Percentiles rank a stretch among this genome's conserved stretches.
These are phyloP conservation scores for Volvox africanus DNA, from an alignment of 139 green algal genomes.

Conservation along the genomic window DNA sequence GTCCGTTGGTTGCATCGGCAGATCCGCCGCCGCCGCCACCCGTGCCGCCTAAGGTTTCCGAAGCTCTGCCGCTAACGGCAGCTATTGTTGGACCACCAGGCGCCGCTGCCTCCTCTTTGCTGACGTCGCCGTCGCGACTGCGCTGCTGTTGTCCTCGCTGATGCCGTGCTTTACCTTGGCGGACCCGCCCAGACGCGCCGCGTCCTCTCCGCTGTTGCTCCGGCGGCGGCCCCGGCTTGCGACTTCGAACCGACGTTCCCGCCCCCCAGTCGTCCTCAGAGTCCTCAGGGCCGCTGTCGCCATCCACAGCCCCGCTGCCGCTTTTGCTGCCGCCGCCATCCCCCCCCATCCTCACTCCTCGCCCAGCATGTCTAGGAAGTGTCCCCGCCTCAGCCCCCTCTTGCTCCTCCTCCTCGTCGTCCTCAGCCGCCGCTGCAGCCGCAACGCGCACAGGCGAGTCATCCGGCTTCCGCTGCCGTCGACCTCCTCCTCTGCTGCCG, in stretches of 20 bases:
- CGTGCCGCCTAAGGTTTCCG: neutral
- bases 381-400: slow-evolving; percentile 9
- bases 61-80: neutral
- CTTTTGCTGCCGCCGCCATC: neutral
- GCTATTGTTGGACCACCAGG: neutral
- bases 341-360: neutral
- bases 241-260: neutral
- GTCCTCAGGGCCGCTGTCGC: neutral
- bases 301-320: neutral
- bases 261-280: neutral
- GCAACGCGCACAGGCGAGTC: slow-evolving; percentile 12
- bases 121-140: neutral
- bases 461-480: slow-evolving; percentile 29
- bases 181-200: neutral
- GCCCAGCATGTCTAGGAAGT: too few relatives aligned
- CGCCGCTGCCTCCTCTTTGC: neutral
- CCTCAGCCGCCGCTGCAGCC: neutral
- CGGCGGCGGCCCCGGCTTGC: neutral
- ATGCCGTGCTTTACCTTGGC: neutral
- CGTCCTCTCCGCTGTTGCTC: neutral
- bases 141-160: neutral
- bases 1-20: neutral
- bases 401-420: slow-evolving; percentile 15
- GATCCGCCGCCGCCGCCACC: neutral
- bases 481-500: neutral